Evolutionary conservation across 495 filamentous ascomycete species (phyloP).

Genomic region (Xylaria flabelliformis): DNA sequence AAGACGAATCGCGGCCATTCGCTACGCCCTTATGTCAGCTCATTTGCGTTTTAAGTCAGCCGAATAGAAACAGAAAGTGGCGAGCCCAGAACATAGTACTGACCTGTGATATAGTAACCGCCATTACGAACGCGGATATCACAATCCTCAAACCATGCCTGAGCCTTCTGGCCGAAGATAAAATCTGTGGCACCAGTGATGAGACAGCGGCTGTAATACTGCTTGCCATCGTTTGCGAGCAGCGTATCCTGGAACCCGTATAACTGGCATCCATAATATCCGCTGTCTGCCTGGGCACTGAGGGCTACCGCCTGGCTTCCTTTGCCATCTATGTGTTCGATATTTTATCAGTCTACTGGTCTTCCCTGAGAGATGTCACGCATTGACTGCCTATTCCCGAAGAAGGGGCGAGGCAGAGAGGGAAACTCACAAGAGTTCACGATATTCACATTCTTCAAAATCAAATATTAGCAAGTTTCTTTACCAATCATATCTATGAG

Average conservation of each 20-base stretch:
- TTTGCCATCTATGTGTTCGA: constrained; percentile 41
- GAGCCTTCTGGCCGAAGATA: constrained; percentile 68
- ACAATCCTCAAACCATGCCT: constrained; percentile 66
- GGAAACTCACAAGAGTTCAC: constrained; percentile 52
- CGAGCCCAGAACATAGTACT: not conserved
- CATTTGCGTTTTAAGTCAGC: not conserved
- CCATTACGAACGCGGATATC: constrained; percentile 61
- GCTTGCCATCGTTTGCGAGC: constrained; percentile 62
- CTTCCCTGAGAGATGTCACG: not conserved
- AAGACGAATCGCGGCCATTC: constrained; percentile 59
- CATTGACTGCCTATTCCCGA: not conserved
- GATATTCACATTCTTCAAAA: constrained; percentile 61
- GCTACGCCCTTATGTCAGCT: constrained; percentile 41
- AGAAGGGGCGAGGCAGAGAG: not conserved
- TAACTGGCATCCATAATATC: constrained; percentile 65
- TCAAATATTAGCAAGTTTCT: constrained; percentile 18
- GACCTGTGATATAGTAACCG: constrained; percentile 58
- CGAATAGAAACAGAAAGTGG: not conserved
- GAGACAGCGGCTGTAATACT: constrained; percentile 61
- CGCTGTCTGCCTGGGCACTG: constrained; percentile 59
- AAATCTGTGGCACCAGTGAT: constrained; percentile 70
- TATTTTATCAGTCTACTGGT: not conserved
- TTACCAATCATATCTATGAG: not conserved
- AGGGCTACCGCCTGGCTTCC: constrained; percentile 67
- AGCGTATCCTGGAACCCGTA: constrained; percentile 69